Percentiles rank a stretch among this genome's conserved stretches.
Conservation (phyloP, 2,329 filamentous ascomycete genomes). For the Alternaria dauci region DNA sequence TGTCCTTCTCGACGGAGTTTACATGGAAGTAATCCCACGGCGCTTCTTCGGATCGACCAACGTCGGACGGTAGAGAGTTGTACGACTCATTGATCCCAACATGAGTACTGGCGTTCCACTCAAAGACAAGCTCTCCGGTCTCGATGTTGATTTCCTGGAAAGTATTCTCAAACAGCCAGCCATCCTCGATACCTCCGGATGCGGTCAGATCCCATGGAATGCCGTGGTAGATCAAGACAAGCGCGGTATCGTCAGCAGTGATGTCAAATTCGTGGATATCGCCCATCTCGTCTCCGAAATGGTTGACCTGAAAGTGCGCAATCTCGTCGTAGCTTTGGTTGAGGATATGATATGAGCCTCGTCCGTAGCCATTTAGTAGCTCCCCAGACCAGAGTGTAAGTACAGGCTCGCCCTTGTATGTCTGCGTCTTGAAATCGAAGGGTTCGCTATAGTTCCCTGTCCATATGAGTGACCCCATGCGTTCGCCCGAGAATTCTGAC, state of each 20-base stretch:
- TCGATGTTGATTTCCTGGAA: slow-evolving; percentile 57
- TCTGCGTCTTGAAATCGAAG: slow-evolving; percentile 34
- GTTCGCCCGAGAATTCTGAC: slow-evolving; percentile 24
- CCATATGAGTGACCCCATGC: slow-evolving; percentile 31
- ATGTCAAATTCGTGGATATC: slow-evolving; percentile 59
- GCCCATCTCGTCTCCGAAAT: slow-evolving; percentile 21
- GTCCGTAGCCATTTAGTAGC: slow-evolving; percentile 21
- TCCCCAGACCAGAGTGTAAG: slow-evolving; percentile 32
- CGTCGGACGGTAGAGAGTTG: slow-evolving; percentile 28
- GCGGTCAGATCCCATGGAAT: slow-evolving; percentile 51
- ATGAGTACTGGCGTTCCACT: slow-evolving; percentile 52
- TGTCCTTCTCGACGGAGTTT: slow-evolving; percentile 46
- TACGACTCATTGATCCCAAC: slow-evolving; percentile 39
- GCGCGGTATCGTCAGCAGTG: slow-evolving; percentile 53
- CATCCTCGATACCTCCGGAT: slow-evolving; percentile 45
- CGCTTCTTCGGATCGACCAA: slow-evolving; percentile 35
- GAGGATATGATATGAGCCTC: slow-evolving; percentile 22
- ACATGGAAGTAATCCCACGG: slow-evolving; percentile 55
- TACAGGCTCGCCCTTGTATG: slow-evolving; percentile 30
- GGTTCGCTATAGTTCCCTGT: slow-evolving; percentile 27
- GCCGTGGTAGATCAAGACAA: slow-evolving; percentile 54
- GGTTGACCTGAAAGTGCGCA: slow-evolving; percentile 22
- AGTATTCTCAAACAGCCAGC: slow-evolving; percentile 55
- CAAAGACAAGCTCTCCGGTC: slow-evolving; percentile 52
- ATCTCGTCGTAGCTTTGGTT: slow-evolving; percentile 31